Percentiles rank a stretch among this genome's conserved stretches.
Conservation (phyloP, 495 filamentous ascomycete genomes). For the Diplogelasinospora grovesii region DNA sequence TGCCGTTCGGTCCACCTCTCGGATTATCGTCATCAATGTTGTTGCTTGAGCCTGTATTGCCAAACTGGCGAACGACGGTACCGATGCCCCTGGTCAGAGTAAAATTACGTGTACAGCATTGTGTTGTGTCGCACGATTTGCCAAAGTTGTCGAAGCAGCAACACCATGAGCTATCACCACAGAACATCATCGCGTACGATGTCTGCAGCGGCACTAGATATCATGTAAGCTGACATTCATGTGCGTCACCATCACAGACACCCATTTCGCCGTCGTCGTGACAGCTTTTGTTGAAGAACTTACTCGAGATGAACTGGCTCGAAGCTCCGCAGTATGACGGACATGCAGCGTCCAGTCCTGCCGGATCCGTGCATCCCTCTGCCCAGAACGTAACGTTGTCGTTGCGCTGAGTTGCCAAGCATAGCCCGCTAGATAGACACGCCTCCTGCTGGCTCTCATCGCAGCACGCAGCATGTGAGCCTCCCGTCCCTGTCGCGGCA, state of each 20-base stretch:
- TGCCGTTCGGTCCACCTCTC: too few species aligned
- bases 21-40: conserved; percentile 1
- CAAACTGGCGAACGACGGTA: conserved; percentile 10
- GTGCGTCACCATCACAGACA: too few species aligned
- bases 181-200: conserved; percentile 16
- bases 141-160: conserved; percentile 25
- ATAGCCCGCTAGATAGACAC: conserved; percentile 27
- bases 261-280: too few species aligned
- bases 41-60: conserved; percentile 1
- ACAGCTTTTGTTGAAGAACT: too few species aligned
- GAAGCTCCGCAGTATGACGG: conserved; percentile 22
- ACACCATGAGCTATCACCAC: conserved; percentile 18
- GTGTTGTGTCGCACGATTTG: conserved; percentile 11
- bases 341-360: conserved; percentile 23
- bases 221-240: too few species aligned
- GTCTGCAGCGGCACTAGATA: conserved; percentile 18
- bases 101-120: conserved; percentile 24
- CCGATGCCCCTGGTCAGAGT: conserved; percentile 13
- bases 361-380: conserved; percentile 25
- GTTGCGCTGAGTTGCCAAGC: conserved; percentile 19
- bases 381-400: conserved; percentile 25
- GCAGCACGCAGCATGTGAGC: conserved; percentile 27
- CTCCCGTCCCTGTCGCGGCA: conserved; percentile 14
- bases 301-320: conserved; percentile 9
- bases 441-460: conserved; percentile 22